Evolutionary conservation across 2,329 filamentous ascomycete species (phyloP), one percentile per base, ranked within the genome.

Genomic region (Salinomyces thailandicus): DNA sequence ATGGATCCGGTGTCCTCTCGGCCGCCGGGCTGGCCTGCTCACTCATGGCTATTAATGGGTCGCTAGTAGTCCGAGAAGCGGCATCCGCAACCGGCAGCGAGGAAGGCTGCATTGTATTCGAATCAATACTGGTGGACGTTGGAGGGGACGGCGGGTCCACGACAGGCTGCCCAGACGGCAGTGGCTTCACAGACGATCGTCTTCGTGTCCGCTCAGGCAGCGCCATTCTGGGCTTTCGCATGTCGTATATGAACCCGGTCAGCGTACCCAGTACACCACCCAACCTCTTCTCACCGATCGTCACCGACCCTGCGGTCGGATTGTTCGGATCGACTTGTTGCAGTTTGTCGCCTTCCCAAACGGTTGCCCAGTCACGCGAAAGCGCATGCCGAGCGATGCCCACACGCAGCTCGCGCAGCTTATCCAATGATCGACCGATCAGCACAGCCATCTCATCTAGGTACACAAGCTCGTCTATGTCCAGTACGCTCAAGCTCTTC

Each of bases 381-480:
- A 65, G 59, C 3, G 69, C 68, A 44, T 73, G 67, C 5, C 63
- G 54, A 4, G 82, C 75, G 37, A 91, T 75, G 5, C 85, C 82
- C 4, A 91, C 71, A 29, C 82, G 71, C 20, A 93, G 66, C 57
- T 89, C 84, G 18, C 73, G 71, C 12, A 91, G 62, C 28, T 69
- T 69, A 43, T 71, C 66, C 40, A 75, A 68, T 9, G 83, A 89
- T 16, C 77, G 73, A 42, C 80, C 79, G 42, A 91, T 76, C 9
- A 91, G 68, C 28, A 84, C 67, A 36, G 80, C 79, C 73, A 91
- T 81, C 60, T 91, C 85, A 52, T 89, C 83, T 24, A 89, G 62
- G 55, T 91, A 91, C 18, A 79, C 72, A n/a, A 85, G 61, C 53
- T 89, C 82, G 51, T 91, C 85, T 41, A 91, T 81, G 48, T 91